Conservation (phyloP, 768 basidiomycete species). For the Neoboletus brunneissimus region DNA sequence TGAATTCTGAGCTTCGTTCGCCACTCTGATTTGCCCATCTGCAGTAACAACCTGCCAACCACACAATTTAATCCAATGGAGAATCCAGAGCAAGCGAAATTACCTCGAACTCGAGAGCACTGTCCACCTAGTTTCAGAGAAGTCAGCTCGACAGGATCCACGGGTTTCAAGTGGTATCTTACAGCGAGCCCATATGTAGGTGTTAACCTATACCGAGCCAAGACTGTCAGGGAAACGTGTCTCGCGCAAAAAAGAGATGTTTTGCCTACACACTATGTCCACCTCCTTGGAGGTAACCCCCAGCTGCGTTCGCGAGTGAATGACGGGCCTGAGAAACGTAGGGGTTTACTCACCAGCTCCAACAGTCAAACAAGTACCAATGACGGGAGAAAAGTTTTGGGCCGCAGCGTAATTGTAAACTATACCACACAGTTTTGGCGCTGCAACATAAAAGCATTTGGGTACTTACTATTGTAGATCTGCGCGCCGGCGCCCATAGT, state of each 20-base stretch:
- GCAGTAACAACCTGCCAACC: conserved; percentile 36
- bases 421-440: background rate
- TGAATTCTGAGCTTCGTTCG: conserved; percentile 40
- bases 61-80: background rate
- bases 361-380: conserved; percentile 22
- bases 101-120: conserved; percentile 42
- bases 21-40: conserved; percentile 37
- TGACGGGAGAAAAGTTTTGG: conserved; percentile 14
- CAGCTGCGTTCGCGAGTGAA: conserved; percentile 29
- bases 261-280: conserved; percentile 38
- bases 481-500: conserved; percentile 21
- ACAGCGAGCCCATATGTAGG: conserved; percentile 44
- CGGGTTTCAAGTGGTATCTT: background rate
- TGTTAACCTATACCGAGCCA: conserved; percentile 23
- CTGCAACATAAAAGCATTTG: background rate
- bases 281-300: conserved; percentile 50
- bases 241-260: background rate
- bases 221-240: background rate
- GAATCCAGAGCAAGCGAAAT: background rate
- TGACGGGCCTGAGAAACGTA: background rate
- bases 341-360: conserved; percentile 12
- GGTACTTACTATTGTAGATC: conserved; percentile 9
- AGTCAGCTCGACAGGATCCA: background rate
- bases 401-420: conserved; percentile 17
- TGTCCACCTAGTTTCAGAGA: conserved; percentile 37